Percentiles rank a stretch among this genome's conserved stretches.
phyloP scores from a whole-genome alignment of 2,329 filamentous ascomycete genomes.

The Colletotrichum melonis region DNA sequence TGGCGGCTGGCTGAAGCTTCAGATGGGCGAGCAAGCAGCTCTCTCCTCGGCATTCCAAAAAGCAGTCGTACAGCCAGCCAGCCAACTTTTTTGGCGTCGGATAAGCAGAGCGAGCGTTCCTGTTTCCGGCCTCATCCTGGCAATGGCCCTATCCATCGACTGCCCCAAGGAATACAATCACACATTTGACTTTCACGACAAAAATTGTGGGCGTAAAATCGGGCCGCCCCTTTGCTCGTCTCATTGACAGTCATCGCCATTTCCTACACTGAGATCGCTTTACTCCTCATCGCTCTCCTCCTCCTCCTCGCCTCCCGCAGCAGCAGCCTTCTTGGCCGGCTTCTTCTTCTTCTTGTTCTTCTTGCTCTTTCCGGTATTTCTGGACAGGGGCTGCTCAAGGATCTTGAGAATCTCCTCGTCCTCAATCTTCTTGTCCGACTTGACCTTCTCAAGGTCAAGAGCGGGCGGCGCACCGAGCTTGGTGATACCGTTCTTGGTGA shows the following conservation, averaged over 20 bases:
- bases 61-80: constrained; percentile 17
- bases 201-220: constrained; percentile 29
- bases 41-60: constrained; percentile 1
- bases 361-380: constrained; percentile 92
- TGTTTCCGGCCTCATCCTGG: constrained; percentile 30
- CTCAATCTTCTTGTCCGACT: constrained; percentile 97
- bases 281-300: constrained; percentile 51
- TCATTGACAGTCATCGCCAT: constrained; percentile 28
- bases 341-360: constrained; percentile 86
- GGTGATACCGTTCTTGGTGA: constrained; percentile 97
- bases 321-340: constrained; percentile 58
- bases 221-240: constrained; percentile 26
- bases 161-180: constrained; percentile 28
- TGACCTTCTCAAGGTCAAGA: constrained; percentile 83
- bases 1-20: constrained; percentile 14
- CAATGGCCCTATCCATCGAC: constrained; percentile 17
- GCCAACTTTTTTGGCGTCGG: constrained; percentile 32
- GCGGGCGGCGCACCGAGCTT: constrained; percentile 82
- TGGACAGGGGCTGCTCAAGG: constrained; percentile 86
- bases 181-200: constrained; percentile 32
- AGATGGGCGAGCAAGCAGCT: constrained; percentile 9
- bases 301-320: constrained; percentile 42
- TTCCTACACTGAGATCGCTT: constrained; percentile 11
- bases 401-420: constrained; percentile 97
- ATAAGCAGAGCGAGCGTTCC: constrained; percentile 40